A percentile compares a stretch with the other conserved stretches of the same genome.
These are phyloP conservation scores for Allium cepa DNA, from an alignment of 106 monocot genomes.

Conservation along the genomic window DNA sequence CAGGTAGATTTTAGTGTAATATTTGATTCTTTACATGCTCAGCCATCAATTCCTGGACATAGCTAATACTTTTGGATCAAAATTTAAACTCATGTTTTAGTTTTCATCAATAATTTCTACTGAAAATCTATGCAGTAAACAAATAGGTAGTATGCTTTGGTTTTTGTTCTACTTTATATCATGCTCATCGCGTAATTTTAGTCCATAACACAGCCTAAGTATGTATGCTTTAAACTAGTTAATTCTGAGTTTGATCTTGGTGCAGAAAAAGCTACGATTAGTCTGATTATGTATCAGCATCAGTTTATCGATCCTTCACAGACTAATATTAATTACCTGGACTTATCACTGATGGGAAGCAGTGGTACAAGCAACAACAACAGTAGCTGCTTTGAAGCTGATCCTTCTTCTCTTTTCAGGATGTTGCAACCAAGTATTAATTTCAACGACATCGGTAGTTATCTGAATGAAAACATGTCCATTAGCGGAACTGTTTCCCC, in stretches of 20 bases:
- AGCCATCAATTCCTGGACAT: too few relatives aligned
- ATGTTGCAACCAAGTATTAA: background rate
- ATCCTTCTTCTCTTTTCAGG: background rate
- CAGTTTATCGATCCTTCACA: conserved; percentile 3
- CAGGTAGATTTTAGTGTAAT: too few relatives aligned
- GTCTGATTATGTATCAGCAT: conserved; percentile 1
- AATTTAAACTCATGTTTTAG: too few relatives aligned
- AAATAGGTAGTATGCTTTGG: background rate
- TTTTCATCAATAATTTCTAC: too few relatives aligned
- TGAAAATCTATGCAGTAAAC: background rate
- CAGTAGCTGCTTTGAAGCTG: background rate
- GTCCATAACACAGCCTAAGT: background rate
- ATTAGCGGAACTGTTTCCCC: background rate
- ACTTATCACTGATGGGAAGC: conserved; percentile 6
- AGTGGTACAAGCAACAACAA: conserved; percentile 7
- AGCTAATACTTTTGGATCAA: too few relatives aligned
- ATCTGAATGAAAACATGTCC: background rate
- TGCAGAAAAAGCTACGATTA: too few relatives aligned
- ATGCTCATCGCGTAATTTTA: background rate
- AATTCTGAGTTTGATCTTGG: background rate
- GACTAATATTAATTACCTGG: conserved; percentile 9
- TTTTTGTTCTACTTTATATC: background rate
- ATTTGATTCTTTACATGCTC: too few relatives aligned
- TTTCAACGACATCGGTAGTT: background rate
- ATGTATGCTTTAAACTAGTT: background rate